Evolutionary conservation across 352 stramenopile species (phyloP).

Genomic region (Aphanomyces euteiches): DNA sequence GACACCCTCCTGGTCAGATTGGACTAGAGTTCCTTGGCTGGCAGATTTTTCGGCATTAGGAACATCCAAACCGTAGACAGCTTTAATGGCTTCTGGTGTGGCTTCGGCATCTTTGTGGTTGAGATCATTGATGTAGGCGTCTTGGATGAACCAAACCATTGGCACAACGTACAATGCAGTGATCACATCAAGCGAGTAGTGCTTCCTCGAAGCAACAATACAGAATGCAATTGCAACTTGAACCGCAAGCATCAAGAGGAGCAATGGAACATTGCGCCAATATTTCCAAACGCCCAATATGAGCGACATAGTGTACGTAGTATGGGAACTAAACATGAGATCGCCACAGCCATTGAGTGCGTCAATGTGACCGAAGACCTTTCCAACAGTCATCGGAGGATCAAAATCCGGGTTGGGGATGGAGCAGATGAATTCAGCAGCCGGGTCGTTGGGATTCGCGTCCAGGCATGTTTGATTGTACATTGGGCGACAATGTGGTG

Average conservation of each 20-base stretch:
- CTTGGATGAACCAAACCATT: conserved; percentile 75
- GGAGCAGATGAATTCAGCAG: conserved; percentile 40
- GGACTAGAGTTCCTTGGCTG: too few relatives aligned
- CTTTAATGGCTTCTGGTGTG: conserved; percentile 55
- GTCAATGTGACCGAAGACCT: conserved; percentile 72
- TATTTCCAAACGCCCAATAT: conserved; percentile 85
- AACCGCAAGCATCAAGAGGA: conserved; percentile 65
- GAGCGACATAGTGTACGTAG: conserved; percentile 87
- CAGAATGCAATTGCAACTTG: conserved; percentile 84
- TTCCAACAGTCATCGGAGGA: conserved; percentile 38
- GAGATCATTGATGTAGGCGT: conserved; percentile 78
- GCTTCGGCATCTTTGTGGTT: conserved; percentile 72
- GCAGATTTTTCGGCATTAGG: background rate
- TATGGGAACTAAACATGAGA: conserved; percentile 91
- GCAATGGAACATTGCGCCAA: conserved; percentile 75
- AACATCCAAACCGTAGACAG: conserved; percentile 61
- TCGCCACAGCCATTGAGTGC: conserved; percentile 85
- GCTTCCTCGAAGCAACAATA: conserved; percentile 85
- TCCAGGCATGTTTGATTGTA: conserved; percentile 60
- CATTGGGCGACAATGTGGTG: conserved; percentile 66
- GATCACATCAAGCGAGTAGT: conserved; percentile 89
- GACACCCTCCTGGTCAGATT: too few relatives aligned
- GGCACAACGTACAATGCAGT: conserved; percentile 85
- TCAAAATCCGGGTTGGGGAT: conserved; percentile 71
- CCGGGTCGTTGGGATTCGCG: conserved; percentile 48